Evolutionary conservation across 805 yeast genomes (phyloP).

Genomic region (Schwanniomyces occidentalis): DNA sequence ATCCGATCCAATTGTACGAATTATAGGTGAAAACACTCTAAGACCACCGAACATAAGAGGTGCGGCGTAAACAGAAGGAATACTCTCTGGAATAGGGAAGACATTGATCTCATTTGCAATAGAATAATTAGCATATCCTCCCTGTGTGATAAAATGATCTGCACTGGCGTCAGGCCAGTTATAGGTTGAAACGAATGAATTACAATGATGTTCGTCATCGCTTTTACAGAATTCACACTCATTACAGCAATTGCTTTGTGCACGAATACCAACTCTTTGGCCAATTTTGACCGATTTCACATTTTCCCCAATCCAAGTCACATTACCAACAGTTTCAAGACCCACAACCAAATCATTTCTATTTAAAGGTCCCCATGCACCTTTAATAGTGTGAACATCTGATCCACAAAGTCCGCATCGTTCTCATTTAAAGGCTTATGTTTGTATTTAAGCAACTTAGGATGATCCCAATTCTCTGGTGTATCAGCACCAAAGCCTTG

Average conservation of each 20-base stretch:
- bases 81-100: slow-evolving; percentile 48
- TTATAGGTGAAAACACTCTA: slow-evolving; percentile 53
- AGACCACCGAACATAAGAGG: slow-evolving; percentile 59
- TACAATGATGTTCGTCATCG: slow-evolving; percentile 50
- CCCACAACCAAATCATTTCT: slow-evolving; percentile 50
- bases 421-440: slow-evolving; percentile 23
- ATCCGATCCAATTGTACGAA: slow-evolving; percentile 35
- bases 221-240: slow-evolving; percentile 54
- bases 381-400: slow-evolving; percentile 53
- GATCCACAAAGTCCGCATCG: slow-evolving; percentile 68
- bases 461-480: slow-evolving; percentile 26
- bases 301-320: slow-evolving; percentile 56
- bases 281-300: slow-evolving; percentile 58
- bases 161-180: slow-evolving; percentile 36
- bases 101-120: slow-evolving; percentile 45
- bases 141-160: slow-evolving; percentile 33
- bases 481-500: slow-evolving; percentile 30
- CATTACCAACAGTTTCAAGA: slow-evolving; percentile 65
- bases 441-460: slow-evolving; percentile 24
- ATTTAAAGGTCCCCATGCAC: slow-evolving; percentile 48
- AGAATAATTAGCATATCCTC: slow-evolving; percentile 53
- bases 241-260: slow-evolving; percentile 61
- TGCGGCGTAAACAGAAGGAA: slow-evolving; percentile 44
- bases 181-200: slow-evolving; percentile 51
- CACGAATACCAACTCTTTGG: slow-evolving; percentile 81